Evolutionary conservation across 2,329 filamentous ascomycete species (phyloP), one percentile per base, ranked within the genome.

Genomic region (Truncatella angustata): DNA sequence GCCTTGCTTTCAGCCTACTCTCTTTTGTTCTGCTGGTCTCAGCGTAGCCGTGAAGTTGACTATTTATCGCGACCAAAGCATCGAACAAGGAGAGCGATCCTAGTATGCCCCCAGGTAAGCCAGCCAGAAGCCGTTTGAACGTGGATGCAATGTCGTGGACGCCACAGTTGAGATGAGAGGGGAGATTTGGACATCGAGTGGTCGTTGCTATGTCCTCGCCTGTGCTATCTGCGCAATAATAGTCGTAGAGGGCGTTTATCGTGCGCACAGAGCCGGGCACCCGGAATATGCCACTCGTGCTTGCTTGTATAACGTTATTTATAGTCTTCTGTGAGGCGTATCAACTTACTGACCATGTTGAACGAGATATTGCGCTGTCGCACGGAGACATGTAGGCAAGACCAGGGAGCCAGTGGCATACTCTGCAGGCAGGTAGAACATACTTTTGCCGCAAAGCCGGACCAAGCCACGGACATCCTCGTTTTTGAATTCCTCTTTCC

Each of bases 131-230:
- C 11, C 76, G 78, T 60, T 88, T 88, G 67, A 89, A 87, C 0
- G 81, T 76, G 2, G 83, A 85, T 2, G 85, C 85, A 26, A 88
- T 79, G 66, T 88, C 86, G 55, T 88, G 82, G 3, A 82, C 73
- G 5, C 79, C 76, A 43, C 73, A 79, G 34, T 75, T 75, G 54
- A 88, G 82, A 58, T 87, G 82, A 2, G 68, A 65, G 3, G 86
- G 85, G 2, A 88, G 70, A 36, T 75, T 82, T 5, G 82, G 78
- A 46, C 75, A 80, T 30, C 80, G 74, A 24, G 84, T 81, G 0
- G 84, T 88, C 44, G 73, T 74, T 2, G 81, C 70, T 43, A 87
- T 75, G 24, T 76, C 72, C 16, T 72, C 72, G 23, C 73, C 71
- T 24, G 77, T 72, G 45, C 74, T 70, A 16, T 78, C 74, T 24